Evolutionary conservation across 2,329 filamentous ascomycete genomes (phyloP).

Genomic region (Verticillium nonalfalfae): DNA sequence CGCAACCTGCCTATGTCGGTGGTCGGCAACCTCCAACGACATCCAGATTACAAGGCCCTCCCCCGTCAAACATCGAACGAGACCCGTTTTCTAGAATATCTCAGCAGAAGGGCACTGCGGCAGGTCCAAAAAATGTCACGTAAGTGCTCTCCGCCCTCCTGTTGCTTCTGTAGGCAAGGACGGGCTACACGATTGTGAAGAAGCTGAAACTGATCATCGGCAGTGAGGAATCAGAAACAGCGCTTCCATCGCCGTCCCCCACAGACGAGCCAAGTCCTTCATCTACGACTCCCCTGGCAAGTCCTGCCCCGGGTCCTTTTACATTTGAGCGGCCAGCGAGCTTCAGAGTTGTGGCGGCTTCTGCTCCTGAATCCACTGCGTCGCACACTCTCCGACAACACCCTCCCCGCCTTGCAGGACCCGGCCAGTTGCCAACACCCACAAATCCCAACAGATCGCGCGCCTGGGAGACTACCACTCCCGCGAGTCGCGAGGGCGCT

Average conservation of each 20-base stretch:
- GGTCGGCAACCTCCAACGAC: not conserved
- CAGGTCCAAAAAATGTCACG: not conserved
- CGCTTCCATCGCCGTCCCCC: constrained; percentile 56
- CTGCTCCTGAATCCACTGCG: not conserved
- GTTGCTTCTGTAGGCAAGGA: not conserved
- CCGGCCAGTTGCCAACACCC: not conserved
- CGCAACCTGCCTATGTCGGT: not conserved
- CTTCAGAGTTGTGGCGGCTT: not conserved
- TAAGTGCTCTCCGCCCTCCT: not conserved
- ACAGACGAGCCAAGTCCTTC: constrained; percentile 53
- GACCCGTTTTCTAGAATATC: not conserved
- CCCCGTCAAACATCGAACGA: not conserved
- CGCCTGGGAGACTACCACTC: not conserved
- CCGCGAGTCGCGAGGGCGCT: not conserved
- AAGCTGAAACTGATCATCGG: too few species aligned
- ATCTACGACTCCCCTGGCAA: not conserved
- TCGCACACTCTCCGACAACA: not conserved
- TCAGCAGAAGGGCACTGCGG: not conserved
- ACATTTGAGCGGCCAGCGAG: not conserved
- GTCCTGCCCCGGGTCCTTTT: not conserved
- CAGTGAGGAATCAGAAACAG: constrained; percentile 14
- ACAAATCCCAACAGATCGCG: not conserved
- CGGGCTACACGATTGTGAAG: not conserved
- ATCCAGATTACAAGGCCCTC: not conserved
- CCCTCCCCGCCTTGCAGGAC: not conserved